Evolutionary conservation across 2,329 filamentous ascomycete genomes (phyloP).

Genomic region (Aspergillus awamori): DNA sequence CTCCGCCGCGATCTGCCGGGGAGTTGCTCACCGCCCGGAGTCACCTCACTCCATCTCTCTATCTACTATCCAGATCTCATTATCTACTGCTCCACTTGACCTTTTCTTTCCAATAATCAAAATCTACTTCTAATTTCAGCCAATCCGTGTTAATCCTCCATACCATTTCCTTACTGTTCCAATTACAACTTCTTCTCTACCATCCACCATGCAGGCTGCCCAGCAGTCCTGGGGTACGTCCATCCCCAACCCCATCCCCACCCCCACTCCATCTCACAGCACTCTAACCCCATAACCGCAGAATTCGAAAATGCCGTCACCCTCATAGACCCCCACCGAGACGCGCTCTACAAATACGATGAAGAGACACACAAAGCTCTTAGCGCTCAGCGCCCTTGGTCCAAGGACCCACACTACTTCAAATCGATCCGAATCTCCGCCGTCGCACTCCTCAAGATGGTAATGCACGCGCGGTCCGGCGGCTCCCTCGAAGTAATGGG

Average conservation of each 20-base stretch:
- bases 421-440: constrained; percentile 91
- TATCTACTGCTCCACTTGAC: not conserved
- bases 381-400: constrained; percentile 72
- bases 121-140: not conserved
- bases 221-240: constrained; percentile 63
- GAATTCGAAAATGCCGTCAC: constrained; percentile 86
- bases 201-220: constrained; percentile 55
- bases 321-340: constrained; percentile 81
- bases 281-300: constrained; percentile 41
- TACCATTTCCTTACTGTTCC: not conserved
- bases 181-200: not conserved
- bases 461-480: constrained; percentile 96
- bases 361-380: constrained; percentile 67
- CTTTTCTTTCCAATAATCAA: not conserved
- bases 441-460: constrained; percentile 95
- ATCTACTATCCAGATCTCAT: not conserved
- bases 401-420: constrained; percentile 79
- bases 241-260: constrained; percentile 6
- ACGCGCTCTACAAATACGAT: constrained; percentile 89
- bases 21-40: constrained; percentile 29
- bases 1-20: constrained; percentile 34
- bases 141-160: not conserved
- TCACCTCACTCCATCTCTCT: constrained; percentile 7
- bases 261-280: constrained; percentile 6
- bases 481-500: constrained; percentile 95